Evolutionary conservation across 2,329 filamentous ascomycete genomes (phyloP).

Genomic region (Chrysosporium keratinophilum): DNA sequence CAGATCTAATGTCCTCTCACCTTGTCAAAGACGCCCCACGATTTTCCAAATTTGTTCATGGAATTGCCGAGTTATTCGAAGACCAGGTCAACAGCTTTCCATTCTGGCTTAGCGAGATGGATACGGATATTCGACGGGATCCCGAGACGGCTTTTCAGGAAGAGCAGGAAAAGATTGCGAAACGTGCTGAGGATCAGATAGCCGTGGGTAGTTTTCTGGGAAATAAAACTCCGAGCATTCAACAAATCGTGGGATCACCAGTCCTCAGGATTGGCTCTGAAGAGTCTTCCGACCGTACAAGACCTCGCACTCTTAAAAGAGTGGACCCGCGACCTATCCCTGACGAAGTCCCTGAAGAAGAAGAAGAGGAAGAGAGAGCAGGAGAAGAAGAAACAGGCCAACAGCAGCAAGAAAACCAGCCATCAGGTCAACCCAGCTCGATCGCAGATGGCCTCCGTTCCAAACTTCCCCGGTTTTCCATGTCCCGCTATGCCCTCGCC

Average conservation of each 20-base stretch:
- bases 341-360: conserved; percentile 8
- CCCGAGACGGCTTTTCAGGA: conserved; percentile 83
- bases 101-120: conserved; percentile 88
- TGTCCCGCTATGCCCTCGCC: conserved; percentile 60
- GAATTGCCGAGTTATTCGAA: conserved; percentile 82
- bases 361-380: conserved; percentile 8
- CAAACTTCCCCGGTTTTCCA: conserved; percentile 71
- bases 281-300: conserved; percentile 3
- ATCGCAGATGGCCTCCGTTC: conserved; percentile 42
- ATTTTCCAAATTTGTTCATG: conserved; percentile 96
- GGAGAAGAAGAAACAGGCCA: conserved; percentile 10
- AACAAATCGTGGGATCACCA: conserved; percentile 28
- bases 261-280: conserved; percentile 21
- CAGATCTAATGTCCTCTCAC: conserved; percentile 85
- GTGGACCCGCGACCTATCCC: conserved; percentile 8
- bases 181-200: conserved; percentile 73
- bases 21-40: conserved; percentile 78
- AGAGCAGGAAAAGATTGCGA: conserved; percentile 73
- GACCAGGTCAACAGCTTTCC: conserved; percentile 93
- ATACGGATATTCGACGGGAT: conserved; percentile 87
- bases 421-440: conserved; percentile 17
- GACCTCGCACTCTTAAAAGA: conserved; percentile 10
- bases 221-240: conserved; percentile 28
- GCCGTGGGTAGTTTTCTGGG: conserved; percentile 82
- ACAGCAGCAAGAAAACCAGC: conserved; percentile 15